Evolutionary conservation across 306 rosid species (phyloP).

Genomic region (Rosa persica): DNA sequence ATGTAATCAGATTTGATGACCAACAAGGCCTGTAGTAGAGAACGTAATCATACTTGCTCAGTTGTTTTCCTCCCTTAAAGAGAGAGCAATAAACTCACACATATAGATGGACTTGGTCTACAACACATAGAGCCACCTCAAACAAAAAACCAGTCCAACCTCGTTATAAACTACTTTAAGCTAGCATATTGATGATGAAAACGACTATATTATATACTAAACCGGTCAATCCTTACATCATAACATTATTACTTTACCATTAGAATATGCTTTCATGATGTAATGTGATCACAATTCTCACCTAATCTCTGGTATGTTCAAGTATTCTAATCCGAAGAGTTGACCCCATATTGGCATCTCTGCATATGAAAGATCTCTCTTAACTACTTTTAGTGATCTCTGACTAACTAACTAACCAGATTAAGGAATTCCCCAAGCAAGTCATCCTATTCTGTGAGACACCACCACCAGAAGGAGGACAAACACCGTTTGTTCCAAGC

Average conservation of each 20-base stretch:
- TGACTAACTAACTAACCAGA: constrained; percentile 36
- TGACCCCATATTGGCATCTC: constrained; percentile 11
- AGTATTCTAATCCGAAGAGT: not conserved
- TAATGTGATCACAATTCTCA: not conserved
- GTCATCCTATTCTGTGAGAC: constrained; percentile 68
- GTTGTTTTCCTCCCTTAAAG: not conserved
- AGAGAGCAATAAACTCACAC: not conserved
- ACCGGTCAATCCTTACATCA: not conserved
- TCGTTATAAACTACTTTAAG: not conserved
- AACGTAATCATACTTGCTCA: not conserved
- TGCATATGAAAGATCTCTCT: not conserved
- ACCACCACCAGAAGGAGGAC: constrained; percentile 86
- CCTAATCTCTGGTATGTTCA: not conserved
- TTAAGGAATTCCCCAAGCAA: constrained; percentile 63
- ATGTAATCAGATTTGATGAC: not conserved
- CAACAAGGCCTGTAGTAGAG: not conserved
- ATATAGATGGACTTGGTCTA: not conserved
- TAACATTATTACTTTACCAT: not conserved
- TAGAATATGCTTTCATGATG: not conserved
- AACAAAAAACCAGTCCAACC: constrained; percentile 6
- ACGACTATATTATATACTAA: not conserved
- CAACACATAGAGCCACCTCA: not conserved
- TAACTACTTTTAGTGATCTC: not conserved
- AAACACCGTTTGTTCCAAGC: constrained; percentile 84
- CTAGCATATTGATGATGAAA: not conserved